Percentiles rank a stretch among this genome's conserved stretches.
These are phyloP conservation scores for Zalaria obscura DNA, from an alignment of 2,329 filamentous ascomycete genomes.

Conservation along the genomic window DNA sequence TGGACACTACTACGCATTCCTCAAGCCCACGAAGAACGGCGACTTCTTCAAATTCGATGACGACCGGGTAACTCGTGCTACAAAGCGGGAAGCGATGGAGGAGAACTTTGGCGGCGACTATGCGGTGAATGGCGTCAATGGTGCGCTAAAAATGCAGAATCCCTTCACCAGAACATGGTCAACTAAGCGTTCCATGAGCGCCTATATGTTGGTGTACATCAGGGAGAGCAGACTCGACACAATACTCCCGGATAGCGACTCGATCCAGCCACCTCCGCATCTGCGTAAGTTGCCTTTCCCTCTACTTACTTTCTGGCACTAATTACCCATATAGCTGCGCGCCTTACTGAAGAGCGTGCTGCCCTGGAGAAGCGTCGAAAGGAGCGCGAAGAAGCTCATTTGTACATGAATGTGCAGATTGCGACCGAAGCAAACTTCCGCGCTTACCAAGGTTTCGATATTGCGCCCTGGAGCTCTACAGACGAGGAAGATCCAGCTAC, in stretches of 20 bases:
- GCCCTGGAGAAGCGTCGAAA: conserved; percentile 63
- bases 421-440: conserved; percentile 72
- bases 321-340: conserved; percentile 28
- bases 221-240: conserved; percentile 73
- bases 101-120: conserved; percentile 92
- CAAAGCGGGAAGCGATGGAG: conserved; percentile 78
- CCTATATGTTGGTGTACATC: conserved; percentile 98
- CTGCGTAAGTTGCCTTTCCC: conserved; percentile 42
- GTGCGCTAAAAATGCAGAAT: conserved; percentile 43
- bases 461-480: conserved; percentile 48
- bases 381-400: conserved; percentile 84
- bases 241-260: conserved; percentile 62
- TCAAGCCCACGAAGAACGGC: conserved; percentile 86
- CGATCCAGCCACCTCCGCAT: conserved; percentile 67
- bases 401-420: conserved; percentile 76
- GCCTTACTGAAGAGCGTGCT: conserved; percentile 69
- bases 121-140: conserved; percentile 35
- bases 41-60: conserved; percentile 97
- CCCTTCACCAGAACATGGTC: conserved; percentile 51
- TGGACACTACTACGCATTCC: conserved; percentile 94
- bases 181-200: conserved; percentile 62
- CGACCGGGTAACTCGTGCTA: conserved; percentile 90
- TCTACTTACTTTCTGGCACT: too few relatives aligned
- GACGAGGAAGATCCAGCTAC: conserved; percentile 56
- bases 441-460: conserved; percentile 69